Percentiles rank a stretch among this genome's conserved stretches.
Evolutionary conservation across 2,329 filamentous ascomycete genomes (phyloP).

Genomic region (Sclerotinia glacialis): DNA sequence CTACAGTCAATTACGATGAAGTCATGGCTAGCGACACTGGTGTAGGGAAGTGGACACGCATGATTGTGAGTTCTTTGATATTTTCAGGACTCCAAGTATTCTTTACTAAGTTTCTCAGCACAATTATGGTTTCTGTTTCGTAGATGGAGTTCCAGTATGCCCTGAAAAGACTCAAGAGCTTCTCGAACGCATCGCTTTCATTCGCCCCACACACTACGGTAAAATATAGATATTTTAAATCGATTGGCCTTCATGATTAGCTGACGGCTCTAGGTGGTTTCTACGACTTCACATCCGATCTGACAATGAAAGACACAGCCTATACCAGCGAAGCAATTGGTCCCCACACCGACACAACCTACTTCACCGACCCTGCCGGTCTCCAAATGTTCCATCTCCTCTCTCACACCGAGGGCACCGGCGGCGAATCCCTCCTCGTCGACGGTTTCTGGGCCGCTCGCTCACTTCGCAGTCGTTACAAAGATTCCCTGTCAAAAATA

Average conservation of each 20-base stretch:
- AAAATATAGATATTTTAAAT: slow-evolving; percentile 34
- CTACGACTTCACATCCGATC: slow-evolving; percentile 85
- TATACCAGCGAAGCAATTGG: slow-evolving; percentile 75
- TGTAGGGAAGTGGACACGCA: slow-evolving; percentile 59
- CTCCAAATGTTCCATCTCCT: slow-evolving; percentile 92
- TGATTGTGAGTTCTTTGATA: slow-evolving; percentile 52
- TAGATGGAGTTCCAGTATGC: slow-evolving; percentile 65
- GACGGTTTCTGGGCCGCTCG: slow-evolving; percentile 78
- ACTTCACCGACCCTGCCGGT: slow-evolving; percentile 89
- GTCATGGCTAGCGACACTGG: slow-evolving; percentile 57
- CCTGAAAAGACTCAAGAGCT: slow-evolving; percentile 72
- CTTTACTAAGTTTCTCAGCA: slow-evolving; percentile 48
- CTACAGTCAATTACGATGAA: slow-evolving; percentile 57
- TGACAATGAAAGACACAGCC: slow-evolving; percentile 83
- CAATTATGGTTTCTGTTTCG: slow-evolving; percentile 72
- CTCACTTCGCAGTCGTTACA: slow-evolving; percentile 54
- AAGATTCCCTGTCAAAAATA: slow-evolving; percentile 53
- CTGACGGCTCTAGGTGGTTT: slow-evolving; percentile 53
- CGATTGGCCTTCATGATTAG: slow-evolving; percentile 6
- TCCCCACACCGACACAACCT: slow-evolving; percentile 91
- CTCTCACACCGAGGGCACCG: slow-evolving; percentile 66
- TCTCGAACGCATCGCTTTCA: slow-evolving; percentile 78
- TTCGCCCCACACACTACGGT: slow-evolving; percentile 89
- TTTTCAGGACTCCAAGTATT: not conserved
- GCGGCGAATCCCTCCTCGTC: slow-evolving; percentile 77